phyloP scores from a whole-genome alignment of 441 rosid genomes.

The Daphne laureola region DNA sequence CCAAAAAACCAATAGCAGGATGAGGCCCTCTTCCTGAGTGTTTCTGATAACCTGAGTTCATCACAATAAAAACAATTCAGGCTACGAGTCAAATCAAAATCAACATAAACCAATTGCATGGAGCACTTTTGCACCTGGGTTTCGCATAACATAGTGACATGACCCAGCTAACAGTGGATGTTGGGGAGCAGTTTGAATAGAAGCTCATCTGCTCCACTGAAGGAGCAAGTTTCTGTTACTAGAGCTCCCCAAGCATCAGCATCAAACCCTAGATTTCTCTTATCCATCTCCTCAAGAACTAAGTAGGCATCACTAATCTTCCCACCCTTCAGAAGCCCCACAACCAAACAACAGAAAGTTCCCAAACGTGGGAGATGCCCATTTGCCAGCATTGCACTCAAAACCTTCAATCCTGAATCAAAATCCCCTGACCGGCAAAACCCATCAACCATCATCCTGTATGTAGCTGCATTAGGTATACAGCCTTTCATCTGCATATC shows the following conservation, averaged over 20 bases:
- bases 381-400: constrained; percentile 61
- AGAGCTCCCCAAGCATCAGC: constrained; percentile 46
- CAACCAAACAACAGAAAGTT: constrained; percentile 38
- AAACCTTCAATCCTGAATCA: constrained; percentile 58
- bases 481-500: constrained; percentile 80
- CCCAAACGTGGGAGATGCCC: constrained; percentile 51
- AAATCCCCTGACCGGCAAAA: constrained; percentile 54
- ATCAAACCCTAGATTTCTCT: constrained; percentile 47
- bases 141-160: too few species aligned
- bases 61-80: too few species aligned
- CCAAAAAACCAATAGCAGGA: too few species aligned
- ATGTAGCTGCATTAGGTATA: constrained; percentile 78
- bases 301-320: constrained; percentile 51
- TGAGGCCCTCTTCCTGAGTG: too few species aligned
- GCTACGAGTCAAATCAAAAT: too few species aligned
- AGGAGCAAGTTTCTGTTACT: constrained; percentile 29
- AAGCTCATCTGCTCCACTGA: constrained; percentile 25
- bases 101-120: too few species aligned
- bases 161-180: neutral
- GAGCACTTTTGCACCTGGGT: too few species aligned
- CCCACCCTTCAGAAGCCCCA: constrained; percentile 48
- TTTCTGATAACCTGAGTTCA: too few species aligned
- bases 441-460: constrained; percentile 75
- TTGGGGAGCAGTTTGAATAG: constrained; percentile 31
- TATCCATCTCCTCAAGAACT: constrained; percentile 68